These are phyloP conservation scores for Penicillium hesseltinei DNA, from an alignment of 2,329 filamentous ascomycete genomes.

Conservation along the genomic window DNA sequence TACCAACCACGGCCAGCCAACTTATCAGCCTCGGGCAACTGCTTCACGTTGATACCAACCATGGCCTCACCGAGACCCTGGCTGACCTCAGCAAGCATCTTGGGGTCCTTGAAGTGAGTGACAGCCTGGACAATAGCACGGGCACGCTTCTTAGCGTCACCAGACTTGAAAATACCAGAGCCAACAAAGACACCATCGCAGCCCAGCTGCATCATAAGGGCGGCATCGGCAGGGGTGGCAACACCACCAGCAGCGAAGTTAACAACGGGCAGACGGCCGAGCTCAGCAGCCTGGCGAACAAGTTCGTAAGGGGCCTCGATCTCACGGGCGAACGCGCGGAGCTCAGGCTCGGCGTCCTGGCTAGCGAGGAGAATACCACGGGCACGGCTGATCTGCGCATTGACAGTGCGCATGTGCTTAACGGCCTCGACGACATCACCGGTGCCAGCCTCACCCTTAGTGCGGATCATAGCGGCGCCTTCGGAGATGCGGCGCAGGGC, in stretches of 20 bases:
- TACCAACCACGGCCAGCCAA: conserved; percentile 85
- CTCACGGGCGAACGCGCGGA: conserved; percentile 77
- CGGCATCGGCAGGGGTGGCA: conserved; percentile 97
- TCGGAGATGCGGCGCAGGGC: conserved; percentile 86
- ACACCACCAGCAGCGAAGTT: conserved; percentile 98
- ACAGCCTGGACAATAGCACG: conserved; percentile 93
- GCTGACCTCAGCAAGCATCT: conserved; percentile 82
- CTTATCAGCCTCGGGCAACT: conserved; percentile 76
- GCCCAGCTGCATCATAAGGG: conserved; percentile 98
- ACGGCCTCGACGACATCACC: conserved; percentile 97
- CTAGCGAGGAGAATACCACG: conserved; percentile 49
- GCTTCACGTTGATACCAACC: conserved; percentile 87
- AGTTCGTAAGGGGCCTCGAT: conserved; percentile 75
- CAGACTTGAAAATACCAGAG: conserved; percentile 95
- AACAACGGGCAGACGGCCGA: conserved; percentile 87
- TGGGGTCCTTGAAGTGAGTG: conserved; percentile 82
- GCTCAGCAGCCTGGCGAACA: conserved; percentile 80
- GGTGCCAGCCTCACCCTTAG: conserved; percentile 96
- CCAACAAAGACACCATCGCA: conserved; percentile 98
- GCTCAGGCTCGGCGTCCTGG: conserved; percentile 61
- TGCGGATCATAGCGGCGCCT: conserved; percentile 97
- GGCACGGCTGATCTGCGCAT: conserved; percentile 74
- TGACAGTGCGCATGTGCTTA: conserved; percentile 90
- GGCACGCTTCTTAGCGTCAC: conserved; percentile 83
- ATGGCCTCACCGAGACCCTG: conserved; percentile 93